These are phyloP conservation scores for Plasmopara halstedii DNA, from an alignment of 352 stramenopile genomes.

Conservation along the genomic window DNA sequence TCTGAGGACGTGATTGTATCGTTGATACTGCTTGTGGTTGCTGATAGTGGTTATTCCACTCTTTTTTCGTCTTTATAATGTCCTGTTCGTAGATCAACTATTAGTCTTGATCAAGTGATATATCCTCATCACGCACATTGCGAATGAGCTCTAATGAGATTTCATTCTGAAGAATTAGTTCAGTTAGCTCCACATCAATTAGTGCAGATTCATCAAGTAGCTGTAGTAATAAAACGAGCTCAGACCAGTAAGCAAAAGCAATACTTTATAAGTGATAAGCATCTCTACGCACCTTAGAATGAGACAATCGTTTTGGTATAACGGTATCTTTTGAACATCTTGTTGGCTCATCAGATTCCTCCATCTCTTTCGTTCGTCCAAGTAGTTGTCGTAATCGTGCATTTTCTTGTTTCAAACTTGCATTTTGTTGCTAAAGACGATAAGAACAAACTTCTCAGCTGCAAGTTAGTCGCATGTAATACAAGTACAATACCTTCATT, in stretches of 20 bases:
- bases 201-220: constrained; percentile 66
- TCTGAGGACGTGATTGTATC: constrained; percentile 38
- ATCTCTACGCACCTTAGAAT: constrained; percentile 15
- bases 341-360: constrained; percentile 10
- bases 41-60: constrained; percentile 60
- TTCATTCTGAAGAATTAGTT: constrained; percentile 82
- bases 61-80: constrained; percentile 63
- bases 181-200: constrained; percentile 72
- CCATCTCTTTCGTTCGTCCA: constrained; percentile 13
- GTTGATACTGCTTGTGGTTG: constrained; percentile 37
- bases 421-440: constrained; percentile 31
- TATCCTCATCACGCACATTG: constrained; percentile 32
- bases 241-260: neutral
- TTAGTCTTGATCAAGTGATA: neutral
- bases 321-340: neutral
- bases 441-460: neutral
- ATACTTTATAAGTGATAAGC: neutral
- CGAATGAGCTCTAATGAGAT: constrained; percentile 75
- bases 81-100: neutral
- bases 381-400: constrained; percentile 33
- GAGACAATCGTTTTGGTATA: constrained; percentile 9
- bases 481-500: constrained; percentile 34
- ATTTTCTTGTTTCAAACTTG: constrained; percentile 40
- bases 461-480: too few species aligned
- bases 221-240: constrained; percentile 15